Evolutionary conservation across 371 early-diverging fungal species (phyloP), one percentile per base, ranked within the genome.

Genomic region (Capillidium heterosporum): DNA sequence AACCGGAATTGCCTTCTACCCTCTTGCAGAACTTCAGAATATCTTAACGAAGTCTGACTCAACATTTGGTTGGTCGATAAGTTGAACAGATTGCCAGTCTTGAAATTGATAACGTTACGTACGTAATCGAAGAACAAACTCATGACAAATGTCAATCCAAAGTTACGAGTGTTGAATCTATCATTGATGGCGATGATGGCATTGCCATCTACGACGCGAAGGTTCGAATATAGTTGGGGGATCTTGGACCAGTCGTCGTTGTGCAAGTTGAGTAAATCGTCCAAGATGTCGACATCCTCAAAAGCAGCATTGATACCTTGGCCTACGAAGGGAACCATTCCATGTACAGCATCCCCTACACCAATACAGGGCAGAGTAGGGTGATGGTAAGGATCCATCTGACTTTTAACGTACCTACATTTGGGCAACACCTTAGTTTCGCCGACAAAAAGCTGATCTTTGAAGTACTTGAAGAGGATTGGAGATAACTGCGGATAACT

Each of bases 291-390:
- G 15, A 88, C 78, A 61, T 97, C 98, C 64, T 95, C 91, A 60
- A 97, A 91, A 1, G 95, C 97, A 69, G 91, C 90, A 67, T 97
- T 97, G 94, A 97, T 93, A 1, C 97, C 97, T 61, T 91, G 87
- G 8, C 87, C 90, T 48, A 85, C 94, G 63, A 94, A 94, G 2
- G 97, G 97, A 0, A 95, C 95, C 93, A 95, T 95, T 21, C 90
- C 85, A 63, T 97, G 97, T 0, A 95, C 93, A 0, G 97, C 92
- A 65, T 97, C 97, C 26, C 97, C 97, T 39, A 97, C 63, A 32
- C 93, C 83, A n/a, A 95, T 71, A 0, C 73, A 79, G 29, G 50
- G 29, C 17, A 17, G 5, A 29, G 50, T 50, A 13, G 50, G 50
- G 19, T 50, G 50, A 50, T 50, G 50, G 21, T 15, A 29, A 29